Conservation (phyloP, 805 yeast species). For the Myxozyma monticola region DNA sequence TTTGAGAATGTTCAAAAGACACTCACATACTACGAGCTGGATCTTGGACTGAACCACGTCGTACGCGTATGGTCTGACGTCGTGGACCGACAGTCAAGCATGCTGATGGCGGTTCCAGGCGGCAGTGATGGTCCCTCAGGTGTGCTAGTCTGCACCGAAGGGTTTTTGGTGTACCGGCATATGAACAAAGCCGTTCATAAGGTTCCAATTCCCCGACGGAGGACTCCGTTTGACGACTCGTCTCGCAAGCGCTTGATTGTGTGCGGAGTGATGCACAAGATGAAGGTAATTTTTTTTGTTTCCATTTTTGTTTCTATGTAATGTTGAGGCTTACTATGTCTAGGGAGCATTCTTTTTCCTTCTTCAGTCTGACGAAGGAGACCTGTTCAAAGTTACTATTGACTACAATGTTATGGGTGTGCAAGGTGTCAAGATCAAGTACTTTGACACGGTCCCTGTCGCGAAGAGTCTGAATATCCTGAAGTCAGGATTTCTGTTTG, state of each 20-base stretch:
- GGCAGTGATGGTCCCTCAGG: constrained; percentile 72
- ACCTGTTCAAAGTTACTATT: constrained; percentile 65
- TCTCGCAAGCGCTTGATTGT: constrained; percentile 44
- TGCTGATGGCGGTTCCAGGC: constrained; percentile 69
- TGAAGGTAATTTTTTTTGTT: constrained; percentile 43
- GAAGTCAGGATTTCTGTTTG: constrained; percentile 73
- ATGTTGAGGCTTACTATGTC: background rate
- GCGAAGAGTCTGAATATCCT: constrained; percentile 59
- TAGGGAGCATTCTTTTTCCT: constrained; percentile 59
- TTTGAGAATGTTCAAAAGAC: constrained; percentile 34
- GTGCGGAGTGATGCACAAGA: constrained; percentile 61
- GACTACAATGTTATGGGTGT: constrained; percentile 47
- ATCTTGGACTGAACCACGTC: constrained; percentile 80
- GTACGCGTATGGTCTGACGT: constrained; percentile 51
- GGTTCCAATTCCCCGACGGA: constrained; percentile 59
- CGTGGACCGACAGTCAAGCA: constrained; percentile 47
- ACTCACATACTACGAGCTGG: constrained; percentile 75
- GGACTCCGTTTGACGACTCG: constrained; percentile 25
- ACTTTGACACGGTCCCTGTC: constrained; percentile 74
- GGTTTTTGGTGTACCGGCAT: constrained; percentile 48
- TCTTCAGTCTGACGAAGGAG: constrained; percentile 72
- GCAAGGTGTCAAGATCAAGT: constrained; percentile 51
- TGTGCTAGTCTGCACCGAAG: constrained; percentile 61
- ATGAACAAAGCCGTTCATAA: constrained; percentile 38
- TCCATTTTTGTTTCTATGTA: background rate